phyloP scores from a whole-genome alignment of 257 asterid genomes.

The Lycium ferocissimum region DNA sequence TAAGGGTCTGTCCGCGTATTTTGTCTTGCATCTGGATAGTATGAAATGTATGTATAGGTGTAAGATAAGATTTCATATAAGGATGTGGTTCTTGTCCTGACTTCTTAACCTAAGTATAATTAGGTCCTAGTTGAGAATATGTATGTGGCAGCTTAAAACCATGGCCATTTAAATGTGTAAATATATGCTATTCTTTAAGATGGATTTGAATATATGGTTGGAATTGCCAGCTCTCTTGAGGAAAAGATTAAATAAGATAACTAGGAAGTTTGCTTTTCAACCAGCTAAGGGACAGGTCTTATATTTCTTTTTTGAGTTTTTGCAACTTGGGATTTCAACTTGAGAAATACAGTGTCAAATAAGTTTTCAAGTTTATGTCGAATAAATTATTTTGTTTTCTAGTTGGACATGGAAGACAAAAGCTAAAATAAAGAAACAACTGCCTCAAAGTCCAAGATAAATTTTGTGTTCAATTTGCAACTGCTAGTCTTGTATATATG shows the following conservation, averaged over 20 bases:
- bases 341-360: neutral
- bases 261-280: neutral
- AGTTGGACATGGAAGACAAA: neutral
- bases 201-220: no score
- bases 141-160: neutral
- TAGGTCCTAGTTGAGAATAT: slow-evolving; percentile 9
- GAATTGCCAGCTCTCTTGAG: neutral
- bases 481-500: neutral
- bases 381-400: neutral
- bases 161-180: neutral
- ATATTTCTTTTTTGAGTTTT: neutral
- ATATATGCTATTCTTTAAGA: neutral
- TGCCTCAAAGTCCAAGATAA: neutral
- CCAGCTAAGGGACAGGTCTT: neutral
- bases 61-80: neutral
- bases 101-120: neutral
- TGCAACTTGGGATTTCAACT: neutral
- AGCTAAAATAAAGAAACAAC: neutral
- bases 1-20: no score
- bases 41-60: neutral
- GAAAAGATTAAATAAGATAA: neutral
- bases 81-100: neutral
- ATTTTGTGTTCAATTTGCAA: neutral
- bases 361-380: neutral
- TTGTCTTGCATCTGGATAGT: neutral